These are phyloP conservation scores for Trichosporon sp. DNA, from an alignment of 1,284 basidiomycete species.

Conservation along the genomic window DNA sequence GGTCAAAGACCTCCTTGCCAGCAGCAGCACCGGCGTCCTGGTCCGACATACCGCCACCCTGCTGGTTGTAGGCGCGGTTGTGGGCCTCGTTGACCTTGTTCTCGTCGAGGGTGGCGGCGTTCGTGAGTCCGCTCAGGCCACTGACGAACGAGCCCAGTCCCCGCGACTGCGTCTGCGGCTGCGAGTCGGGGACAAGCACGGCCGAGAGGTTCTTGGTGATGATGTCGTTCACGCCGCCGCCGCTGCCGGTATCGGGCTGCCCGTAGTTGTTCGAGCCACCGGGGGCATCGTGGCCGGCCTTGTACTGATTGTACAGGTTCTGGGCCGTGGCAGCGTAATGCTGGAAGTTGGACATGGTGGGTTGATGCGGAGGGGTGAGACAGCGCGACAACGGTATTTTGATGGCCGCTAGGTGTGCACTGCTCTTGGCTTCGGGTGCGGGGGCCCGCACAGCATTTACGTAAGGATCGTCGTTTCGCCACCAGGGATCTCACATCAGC, in stretches of 20 bases:
- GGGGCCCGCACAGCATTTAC: slow-evolving; percentile 4
- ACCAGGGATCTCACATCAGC: background rate
- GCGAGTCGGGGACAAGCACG: slow-evolving; percentile 1
- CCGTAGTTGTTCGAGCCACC: background rate
- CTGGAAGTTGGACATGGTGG: slow-evolving; percentile 17
- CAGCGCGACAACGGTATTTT: background rate
- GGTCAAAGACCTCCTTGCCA: slow-evolving; percentile 24
- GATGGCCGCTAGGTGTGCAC: background rate
- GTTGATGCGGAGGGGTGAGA: background rate
- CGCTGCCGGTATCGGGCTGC: slow-evolving; percentile 4
- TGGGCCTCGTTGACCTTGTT: slow-evolving; percentile 22
- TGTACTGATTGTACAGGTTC: slow-evolving; percentile 10
- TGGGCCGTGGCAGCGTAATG: slow-evolving; percentile 12
- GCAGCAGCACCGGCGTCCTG: slow-evolving; percentile 23
- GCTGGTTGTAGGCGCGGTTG: slow-evolving; percentile 18
- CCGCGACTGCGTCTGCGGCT: slow-evolving; percentile 19
- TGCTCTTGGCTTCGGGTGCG: slow-evolving; percentile 6
- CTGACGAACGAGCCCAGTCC: slow-evolving; percentile 21
- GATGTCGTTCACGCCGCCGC: slow-evolving; percentile 10
- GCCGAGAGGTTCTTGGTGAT: slow-evolving; percentile 20
- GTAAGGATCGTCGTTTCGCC: background rate
- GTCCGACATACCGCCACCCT: slow-evolving; percentile 19
- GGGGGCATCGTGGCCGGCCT: background rate
- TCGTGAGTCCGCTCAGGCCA: slow-evolving; percentile 3
- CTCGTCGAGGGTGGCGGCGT: slow-evolving; percentile 19